Percentiles rank a stretch among this genome's conserved stretches.
phyloP scores from a whole-genome alignment of 805 yeast species.

The Metschnikowia lachancei region DNA sequence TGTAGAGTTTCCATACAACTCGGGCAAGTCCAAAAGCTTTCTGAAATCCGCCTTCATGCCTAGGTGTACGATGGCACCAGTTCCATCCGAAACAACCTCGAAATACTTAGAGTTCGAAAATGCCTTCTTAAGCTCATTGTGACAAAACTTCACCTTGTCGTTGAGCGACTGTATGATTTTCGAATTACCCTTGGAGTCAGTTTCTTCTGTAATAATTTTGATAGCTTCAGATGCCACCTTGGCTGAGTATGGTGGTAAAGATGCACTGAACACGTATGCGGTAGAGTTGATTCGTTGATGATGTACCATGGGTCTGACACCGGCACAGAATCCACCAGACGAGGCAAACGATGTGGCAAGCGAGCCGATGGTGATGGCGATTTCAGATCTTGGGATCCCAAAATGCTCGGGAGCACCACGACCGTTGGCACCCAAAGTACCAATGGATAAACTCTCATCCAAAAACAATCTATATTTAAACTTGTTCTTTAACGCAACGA shows the following conservation, averaged over 20 bases:
- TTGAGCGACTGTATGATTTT: conserved; percentile 35
- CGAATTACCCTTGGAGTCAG: conserved; percentile 31
- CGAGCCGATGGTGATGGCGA: conserved; percentile 86
- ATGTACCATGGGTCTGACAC: conserved; percentile 74
- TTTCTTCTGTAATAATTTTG: conserved; percentile 41
- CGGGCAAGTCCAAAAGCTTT: conserved; percentile 45
- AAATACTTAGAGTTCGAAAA: conserved; percentile 37
- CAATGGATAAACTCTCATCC: conserved; percentile 86
- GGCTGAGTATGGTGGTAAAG: conserved; percentile 90
- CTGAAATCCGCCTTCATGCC: conserved; percentile 50
- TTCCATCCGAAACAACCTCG: conserved; percentile 51
- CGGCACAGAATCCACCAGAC: conserved; percentile 93
- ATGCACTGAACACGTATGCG: conserved; percentile 92
- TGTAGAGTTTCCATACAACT: conserved; percentile 47
- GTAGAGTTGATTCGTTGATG: conserved; percentile 89
- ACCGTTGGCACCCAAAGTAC: conserved; percentile 81
- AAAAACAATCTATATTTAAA: conserved; percentile 82
- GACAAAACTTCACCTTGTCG: conserved; percentile 39
- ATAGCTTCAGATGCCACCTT: conserved; percentile 57
- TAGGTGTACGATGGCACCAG: conserved; percentile 71
- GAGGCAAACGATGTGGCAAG: conserved; percentile 78
- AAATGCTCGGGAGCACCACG: conserved; percentile 80
- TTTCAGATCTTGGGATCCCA: conserved; percentile 62
- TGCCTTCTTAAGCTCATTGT: conserved; percentile 42
- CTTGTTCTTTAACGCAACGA: conserved; percentile 72